These are phyloP conservation scores for Ascoidea asiatica DNA, from an alignment of 805 yeast genomes.

Conservation along the genomic window DNA sequence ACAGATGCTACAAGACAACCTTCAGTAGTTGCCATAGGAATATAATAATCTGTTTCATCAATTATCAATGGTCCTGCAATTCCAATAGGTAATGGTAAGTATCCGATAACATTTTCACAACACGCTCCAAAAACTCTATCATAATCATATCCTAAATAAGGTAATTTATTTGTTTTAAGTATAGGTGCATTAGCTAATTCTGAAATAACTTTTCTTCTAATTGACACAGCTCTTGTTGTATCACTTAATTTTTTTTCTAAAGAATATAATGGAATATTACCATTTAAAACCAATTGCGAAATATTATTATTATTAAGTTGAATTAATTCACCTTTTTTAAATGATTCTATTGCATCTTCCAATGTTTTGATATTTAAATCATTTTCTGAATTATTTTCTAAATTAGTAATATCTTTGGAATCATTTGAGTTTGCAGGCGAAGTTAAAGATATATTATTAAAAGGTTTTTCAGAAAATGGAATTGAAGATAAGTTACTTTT, in stretches of 20 bases:
- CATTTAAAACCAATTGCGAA: slow-evolving; percentile 50
- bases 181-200: slow-evolving; percentile 71
- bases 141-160: slow-evolving; percentile 76
- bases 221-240: slow-evolving; percentile 81
- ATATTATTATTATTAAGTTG: slow-evolving; percentile 63
- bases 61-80: slow-evolving; percentile 93
- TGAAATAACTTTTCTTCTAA: slow-evolving; percentile 90
- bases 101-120: slow-evolving; percentile 97
- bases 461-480: slow-evolving; percentile 18
- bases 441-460: slow-evolving; percentile 12
- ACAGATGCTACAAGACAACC: slow-evolving; percentile 98
- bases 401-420: slow-evolving; percentile 12
- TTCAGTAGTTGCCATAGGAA: slow-evolving; percentile 99
- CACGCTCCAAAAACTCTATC: slow-evolving; percentile 97
- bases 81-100: slow-evolving; percentile 93
- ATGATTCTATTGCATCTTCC: slow-evolving; percentile 46
- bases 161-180: slow-evolving; percentile 56
- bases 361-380: slow-evolving; percentile 31
- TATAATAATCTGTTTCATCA: slow-evolving; percentile 77
- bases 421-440: slow-evolving; percentile 9
- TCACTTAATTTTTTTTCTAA: slow-evolving; percentile 85
- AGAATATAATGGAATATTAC: slow-evolving; percentile 85
- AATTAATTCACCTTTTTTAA: slow-evolving; percentile 62
- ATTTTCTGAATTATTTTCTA: slow-evolving; percentile 21
- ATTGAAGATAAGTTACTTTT: not conserved